Percentiles rank a stretch among this genome's conserved stretches.
Evolutionary conservation across 176 grass and related monocot genomes (phyloP).

Genomic region (Eleusine coracana): DNA sequence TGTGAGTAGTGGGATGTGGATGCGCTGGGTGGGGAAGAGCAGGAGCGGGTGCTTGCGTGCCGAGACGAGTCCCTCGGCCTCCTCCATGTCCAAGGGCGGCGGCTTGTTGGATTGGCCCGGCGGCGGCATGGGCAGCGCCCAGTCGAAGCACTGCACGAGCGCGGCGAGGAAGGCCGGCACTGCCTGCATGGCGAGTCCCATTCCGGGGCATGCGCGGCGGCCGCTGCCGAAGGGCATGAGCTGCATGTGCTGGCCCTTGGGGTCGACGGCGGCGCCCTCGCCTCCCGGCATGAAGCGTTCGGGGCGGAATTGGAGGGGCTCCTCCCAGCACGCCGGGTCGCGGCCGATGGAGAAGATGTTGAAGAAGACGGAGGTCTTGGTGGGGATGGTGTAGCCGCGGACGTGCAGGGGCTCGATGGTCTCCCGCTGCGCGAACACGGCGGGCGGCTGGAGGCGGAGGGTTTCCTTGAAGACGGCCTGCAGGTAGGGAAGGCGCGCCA

Average conservation of each 20-base stretch:
- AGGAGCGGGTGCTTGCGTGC: constrained; percentile 49
- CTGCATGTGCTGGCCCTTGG: constrained; percentile 60
- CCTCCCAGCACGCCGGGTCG: constrained; percentile 49
- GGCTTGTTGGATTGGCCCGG: not conserved
- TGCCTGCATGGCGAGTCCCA: constrained; percentile 58
- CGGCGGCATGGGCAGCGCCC: constrained; percentile 24
- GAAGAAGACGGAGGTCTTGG: constrained; percentile 47
- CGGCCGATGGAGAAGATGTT: constrained; percentile 65
- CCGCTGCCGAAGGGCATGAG: constrained; percentile 79
- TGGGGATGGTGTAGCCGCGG: constrained; percentile 57
- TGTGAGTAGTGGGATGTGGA: constrained; percentile 28
- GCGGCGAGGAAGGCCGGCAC: constrained; percentile 55
- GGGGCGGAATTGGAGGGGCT: constrained; percentile 48
- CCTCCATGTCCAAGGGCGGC: constrained; percentile 60
- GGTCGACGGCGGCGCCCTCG: constrained; percentile 39
- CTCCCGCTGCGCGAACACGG: constrained; percentile 48
- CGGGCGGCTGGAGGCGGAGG: constrained; percentile 47
- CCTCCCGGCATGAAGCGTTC: constrained; percentile 49
- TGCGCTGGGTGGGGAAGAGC: constrained; percentile 38
- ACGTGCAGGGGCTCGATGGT: constrained; percentile 46
- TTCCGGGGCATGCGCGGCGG: constrained; percentile 68
- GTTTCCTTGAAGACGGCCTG: constrained; percentile 64
- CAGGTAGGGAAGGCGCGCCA: constrained; percentile 52
- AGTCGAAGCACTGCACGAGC: constrained; percentile 79
- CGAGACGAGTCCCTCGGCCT: constrained; percentile 48